Percentiles rank a stretch among this genome's conserved stretches.
Conservation (phyloP, 163 green algal species). For the Prototheca cutis region DNA sequence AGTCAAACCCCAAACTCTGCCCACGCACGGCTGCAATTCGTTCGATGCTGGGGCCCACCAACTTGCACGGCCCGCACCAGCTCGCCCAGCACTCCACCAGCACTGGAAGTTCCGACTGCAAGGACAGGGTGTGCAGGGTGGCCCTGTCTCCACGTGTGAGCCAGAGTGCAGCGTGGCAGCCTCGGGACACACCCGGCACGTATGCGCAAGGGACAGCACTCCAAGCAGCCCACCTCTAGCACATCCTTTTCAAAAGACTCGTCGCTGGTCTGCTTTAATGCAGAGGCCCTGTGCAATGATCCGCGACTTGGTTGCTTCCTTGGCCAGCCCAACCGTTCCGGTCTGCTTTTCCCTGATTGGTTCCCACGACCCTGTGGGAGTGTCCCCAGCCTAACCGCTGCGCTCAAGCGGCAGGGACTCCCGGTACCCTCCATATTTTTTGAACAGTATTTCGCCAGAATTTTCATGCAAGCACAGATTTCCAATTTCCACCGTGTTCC, state of each 20-base stretch:
- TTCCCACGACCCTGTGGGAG: too few relatives aligned
- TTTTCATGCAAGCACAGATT: too few relatives aligned
- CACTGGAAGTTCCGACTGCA: slow-evolving; percentile 56
- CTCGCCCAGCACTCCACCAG: slow-evolving; percentile 88
- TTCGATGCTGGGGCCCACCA: slow-evolving; percentile 73
- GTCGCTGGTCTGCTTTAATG: too few relatives aligned
- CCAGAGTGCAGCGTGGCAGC: not conserved
- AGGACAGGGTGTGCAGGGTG: not conserved
- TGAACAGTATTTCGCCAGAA: too few relatives aligned
- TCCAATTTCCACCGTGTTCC: too few relatives aligned
- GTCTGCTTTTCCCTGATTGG: too few relatives aligned
- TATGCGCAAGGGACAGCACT: not conserved
- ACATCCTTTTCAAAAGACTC: slow-evolving; percentile 61
- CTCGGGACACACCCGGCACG: not conserved
- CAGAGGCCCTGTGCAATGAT: too few relatives aligned
- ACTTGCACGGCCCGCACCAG: slow-evolving; percentile 92
- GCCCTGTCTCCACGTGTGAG: not conserved
- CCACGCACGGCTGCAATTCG: slow-evolving; percentile 55
- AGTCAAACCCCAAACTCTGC: not conserved
- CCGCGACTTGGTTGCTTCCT: too few relatives aligned
- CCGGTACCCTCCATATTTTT: too few relatives aligned
- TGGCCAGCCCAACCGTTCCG: too few relatives aligned
- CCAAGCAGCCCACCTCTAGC: slow-evolving; percentile 41
- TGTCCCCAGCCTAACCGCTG: too few relatives aligned
- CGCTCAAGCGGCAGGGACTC: too few relatives aligned